Percentiles rank a stretch among this genome's conserved stretches.
These are phyloP conservation scores for Umbelopsis sp. DNA, from an alignment of 192 early-diverging fungal species.

Conservation along the genomic window DNA sequence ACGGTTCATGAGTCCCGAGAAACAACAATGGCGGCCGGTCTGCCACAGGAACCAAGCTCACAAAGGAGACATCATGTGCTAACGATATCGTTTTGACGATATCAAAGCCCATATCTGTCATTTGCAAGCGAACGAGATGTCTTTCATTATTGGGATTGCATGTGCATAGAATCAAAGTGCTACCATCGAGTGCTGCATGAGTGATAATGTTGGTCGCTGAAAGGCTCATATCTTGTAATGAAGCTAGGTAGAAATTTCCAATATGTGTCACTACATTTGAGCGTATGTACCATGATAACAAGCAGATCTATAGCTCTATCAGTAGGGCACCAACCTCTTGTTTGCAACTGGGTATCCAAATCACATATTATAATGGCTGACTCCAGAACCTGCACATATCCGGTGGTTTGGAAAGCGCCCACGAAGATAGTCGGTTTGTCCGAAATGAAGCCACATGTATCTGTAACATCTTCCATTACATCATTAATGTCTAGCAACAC, in stretches of 20 bases:
- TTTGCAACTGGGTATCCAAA: not conserved
- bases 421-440: constrained; percentile 1
- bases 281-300: not conserved
- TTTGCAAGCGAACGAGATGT: not conserved
- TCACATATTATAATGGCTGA: not conserved
- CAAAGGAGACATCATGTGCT: not conserved
- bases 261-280: too few species aligned
- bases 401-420: not conserved
- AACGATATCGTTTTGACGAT: not conserved
- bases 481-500: not conserved
- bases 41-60: not conserved
- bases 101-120: not conserved
- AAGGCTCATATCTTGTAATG: too few species aligned
- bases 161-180: too few species aligned
- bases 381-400: not conserved
- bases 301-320: not conserved
- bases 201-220: too few species aligned
- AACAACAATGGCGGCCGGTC: not conserved
- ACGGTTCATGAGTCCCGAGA: not conserved
- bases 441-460: not conserved
- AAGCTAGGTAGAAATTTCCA: too few species aligned
- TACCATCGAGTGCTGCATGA: too few species aligned
- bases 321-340: not conserved
- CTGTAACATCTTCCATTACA: constrained; percentile 3
- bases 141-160: not conserved